These are phyloP conservation scores for Candolleomyces aberdarensis DNA, from an alignment of 768 basidiomycete species.

Conservation along the genomic window DNA sequence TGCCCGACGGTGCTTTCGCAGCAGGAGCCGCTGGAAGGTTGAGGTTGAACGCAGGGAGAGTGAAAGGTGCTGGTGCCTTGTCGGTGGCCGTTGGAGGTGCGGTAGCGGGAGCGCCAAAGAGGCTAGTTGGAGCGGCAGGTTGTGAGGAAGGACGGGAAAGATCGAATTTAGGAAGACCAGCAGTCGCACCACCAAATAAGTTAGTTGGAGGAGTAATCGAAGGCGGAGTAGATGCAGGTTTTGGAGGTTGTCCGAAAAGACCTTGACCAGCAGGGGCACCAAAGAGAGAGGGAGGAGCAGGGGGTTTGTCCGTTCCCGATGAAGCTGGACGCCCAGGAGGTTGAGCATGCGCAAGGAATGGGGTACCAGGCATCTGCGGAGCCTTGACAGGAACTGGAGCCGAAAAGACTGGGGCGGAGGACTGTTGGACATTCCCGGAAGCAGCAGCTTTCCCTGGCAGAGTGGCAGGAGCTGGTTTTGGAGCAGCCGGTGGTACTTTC, in stretches of 20 bases:
- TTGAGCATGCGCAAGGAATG: slow-evolving; percentile 4
- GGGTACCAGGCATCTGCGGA: slow-evolving; percentile 7
- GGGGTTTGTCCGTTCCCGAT: not conserved
- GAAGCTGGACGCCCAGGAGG: slow-evolving; percentile 5
- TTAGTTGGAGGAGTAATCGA: not conserved
- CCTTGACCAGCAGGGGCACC: not conserved
- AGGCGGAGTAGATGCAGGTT: not conserved
- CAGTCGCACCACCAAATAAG: too few species aligned
- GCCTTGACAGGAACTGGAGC: not conserved
- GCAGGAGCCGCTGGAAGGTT: not conserved
- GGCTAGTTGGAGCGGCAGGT: slow-evolving; percentile 11
- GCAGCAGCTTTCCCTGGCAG: slow-evolving; percentile 12
- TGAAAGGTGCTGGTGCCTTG: not conserved
- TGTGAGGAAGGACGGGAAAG: slow-evolving; percentile 3
- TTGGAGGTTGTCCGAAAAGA: not conserved
- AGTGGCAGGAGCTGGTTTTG: slow-evolving; percentile 9
- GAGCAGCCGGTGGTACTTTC: slow-evolving; percentile 22
- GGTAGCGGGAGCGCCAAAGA: not conserved
- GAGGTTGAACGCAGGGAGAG: not conserved
- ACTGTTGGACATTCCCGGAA: slow-evolving; percentile 45
- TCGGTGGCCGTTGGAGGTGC: not conserved
- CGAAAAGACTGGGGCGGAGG: slow-evolving; percentile 27
- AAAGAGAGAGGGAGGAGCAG: not conserved
- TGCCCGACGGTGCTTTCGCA: not conserved
- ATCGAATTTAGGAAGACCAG: not conserved